Evolutionary conservation across 441 rosid genomes (phyloP).

Genomic region (Eutrema salsugineum): DNA sequence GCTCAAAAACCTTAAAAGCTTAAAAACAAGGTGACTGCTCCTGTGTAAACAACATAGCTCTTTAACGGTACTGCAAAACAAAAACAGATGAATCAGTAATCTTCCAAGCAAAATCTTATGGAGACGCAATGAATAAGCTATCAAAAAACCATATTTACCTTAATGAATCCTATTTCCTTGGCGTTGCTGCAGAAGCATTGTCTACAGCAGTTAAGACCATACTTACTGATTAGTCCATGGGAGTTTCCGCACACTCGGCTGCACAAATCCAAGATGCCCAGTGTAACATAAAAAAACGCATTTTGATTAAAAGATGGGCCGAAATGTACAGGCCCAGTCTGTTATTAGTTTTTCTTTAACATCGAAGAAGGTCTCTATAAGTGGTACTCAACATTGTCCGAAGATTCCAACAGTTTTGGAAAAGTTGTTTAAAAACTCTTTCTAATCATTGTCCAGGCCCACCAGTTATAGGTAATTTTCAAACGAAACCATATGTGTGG

Average conservation of each 20-base stretch:
- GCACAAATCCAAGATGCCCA: neutral
- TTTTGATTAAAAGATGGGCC: neutral
- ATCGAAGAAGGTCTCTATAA: too few relatives aligned
- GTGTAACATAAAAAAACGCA: neutral
- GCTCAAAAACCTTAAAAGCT: neutral
- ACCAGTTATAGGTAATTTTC: too few relatives aligned
- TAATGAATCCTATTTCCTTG: constrained; percentile 65
- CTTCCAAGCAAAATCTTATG: neutral
- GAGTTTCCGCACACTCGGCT: constrained; percentile 72
- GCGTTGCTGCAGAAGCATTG: constrained; percentile 77
- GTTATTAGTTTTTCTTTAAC: too few relatives aligned
- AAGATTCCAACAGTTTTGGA: too few relatives aligned
- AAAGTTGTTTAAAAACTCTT: too few relatives aligned
- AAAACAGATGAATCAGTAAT: neutral
- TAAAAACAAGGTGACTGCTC: neutral
- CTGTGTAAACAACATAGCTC: neutral
- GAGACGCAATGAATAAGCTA: neutral
- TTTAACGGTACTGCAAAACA: constrained; percentile 53
- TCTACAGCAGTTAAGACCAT: constrained; percentile 68
- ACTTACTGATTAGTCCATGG: constrained; percentile 63
- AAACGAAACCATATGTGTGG: neutral
- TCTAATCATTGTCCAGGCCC: too few relatives aligned
- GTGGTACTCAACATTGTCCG: too few relatives aligned
- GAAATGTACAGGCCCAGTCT: neutral
- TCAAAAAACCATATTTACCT: constrained; percentile 32